Base-by-base conservation (phyloP, 345 rosid species). In the Draba incana region DNA sequence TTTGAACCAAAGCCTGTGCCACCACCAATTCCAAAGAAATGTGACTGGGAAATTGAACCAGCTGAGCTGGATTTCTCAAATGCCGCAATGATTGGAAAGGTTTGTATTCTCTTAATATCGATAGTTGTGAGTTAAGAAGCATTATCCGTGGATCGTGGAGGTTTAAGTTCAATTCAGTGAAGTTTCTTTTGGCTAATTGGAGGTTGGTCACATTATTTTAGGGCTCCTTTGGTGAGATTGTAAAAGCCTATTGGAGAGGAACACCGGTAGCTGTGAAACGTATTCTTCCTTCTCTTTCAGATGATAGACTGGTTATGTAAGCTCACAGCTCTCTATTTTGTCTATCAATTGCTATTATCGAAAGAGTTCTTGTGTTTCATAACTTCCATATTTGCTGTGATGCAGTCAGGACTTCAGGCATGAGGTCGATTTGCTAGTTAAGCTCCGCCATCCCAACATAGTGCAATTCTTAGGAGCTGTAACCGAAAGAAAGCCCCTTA, bases 41-140 rank as follows among this genome's bases (percentile, higher is more conserved):
- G 97, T 84, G 99, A 94, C 75, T 94, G 99, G 97, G 99, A 94
- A 85, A 83, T 94, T 56, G 99, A 94, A 46, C 99, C 97, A 24
- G 73, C 95, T 37, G 99, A 94, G 84, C 82, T 94, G 46, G 96
- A 94, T 78, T 94, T 94, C 76, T 84, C 99, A 8, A 87, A 78
- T 72, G 85, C 92, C 1, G 62, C 77, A 3, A 84, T 79, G 66
- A 94, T 94, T 43, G 97, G 99, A 75, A 94, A 91, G 99, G 99
- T 94, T 68, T 77, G 57, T 10, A 24, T 69, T 68, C 12, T 42
- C 62, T 50, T 12, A 4, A 30, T 10, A 15, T 55, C 4, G 25
- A 16, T 20, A 3, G 27, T 37, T 20, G 45, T 47, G 14, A 55
- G 52, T 37, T 31, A 2, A 49, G 61, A 2, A 49, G 61, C 13